These are phyloP conservation scores for Pseudocercospora fuligena DNA, from an alignment of 2,329 filamentous ascomycete species.

Conservation along the genomic window DNA sequence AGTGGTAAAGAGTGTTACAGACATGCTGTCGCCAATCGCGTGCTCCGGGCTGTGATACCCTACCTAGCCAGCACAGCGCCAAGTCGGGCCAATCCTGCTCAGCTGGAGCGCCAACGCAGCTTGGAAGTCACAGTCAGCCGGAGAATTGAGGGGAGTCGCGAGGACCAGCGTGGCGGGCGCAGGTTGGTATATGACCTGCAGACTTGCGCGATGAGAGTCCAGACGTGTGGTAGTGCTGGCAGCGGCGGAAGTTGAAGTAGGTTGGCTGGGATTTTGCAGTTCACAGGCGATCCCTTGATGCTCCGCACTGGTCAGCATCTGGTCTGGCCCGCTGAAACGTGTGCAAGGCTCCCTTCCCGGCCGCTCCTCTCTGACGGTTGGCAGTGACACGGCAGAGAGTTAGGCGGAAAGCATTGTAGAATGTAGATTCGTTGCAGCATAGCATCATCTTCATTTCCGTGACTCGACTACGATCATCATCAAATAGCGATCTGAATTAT, in stretches of 20 bases:
- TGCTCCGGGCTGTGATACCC: not conserved
- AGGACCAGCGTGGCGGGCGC: not conserved
- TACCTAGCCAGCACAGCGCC: conserved; percentile 1
- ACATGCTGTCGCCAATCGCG: conserved; percentile 43
- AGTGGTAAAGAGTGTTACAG: conserved; percentile 76
- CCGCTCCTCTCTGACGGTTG: not conserved
- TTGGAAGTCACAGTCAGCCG: conserved; percentile 13
- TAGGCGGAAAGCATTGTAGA: not conserved
- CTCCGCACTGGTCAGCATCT: conserved; percentile 1
- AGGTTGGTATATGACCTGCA: conserved; percentile 9
- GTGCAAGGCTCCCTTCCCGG: not conserved
- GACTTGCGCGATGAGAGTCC: not conserved
- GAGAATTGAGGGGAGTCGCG: conserved; percentile 21
- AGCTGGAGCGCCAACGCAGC: conserved; percentile 11
- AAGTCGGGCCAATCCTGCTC: conserved; percentile 14
- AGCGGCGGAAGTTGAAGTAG: conserved; percentile 5
- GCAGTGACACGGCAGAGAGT: not conserved
- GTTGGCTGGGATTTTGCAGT: not conserved
- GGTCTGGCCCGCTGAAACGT: not conserved
- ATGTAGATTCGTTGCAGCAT: not conserved
- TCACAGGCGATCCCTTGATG: not conserved
- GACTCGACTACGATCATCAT: not conserved
- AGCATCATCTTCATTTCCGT: conserved; percentile 1
- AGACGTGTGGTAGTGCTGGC: conserved; percentile 17
- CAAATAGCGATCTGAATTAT: not conserved